phyloP scores from a whole-genome alignment of 148 eudicot genomes.

The Fagopyrum homotropicum region DNA sequence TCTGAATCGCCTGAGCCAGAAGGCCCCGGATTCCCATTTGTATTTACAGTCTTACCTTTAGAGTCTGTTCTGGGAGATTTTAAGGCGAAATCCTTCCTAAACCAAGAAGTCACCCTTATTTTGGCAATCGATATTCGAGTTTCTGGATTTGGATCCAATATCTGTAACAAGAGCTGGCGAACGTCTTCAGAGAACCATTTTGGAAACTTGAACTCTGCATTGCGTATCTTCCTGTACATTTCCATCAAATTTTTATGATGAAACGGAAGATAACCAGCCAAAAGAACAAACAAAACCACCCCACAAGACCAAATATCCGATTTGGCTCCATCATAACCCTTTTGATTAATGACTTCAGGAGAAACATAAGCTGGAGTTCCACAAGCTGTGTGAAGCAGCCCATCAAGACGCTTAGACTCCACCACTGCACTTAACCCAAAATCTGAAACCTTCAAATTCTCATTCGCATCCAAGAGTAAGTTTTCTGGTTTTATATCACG shows the following conservation, averaged over 20 bases:
- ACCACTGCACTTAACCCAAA: constrained; percentile 28
- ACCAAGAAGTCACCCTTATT: constrained; percentile 21
- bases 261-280: constrained; percentile 28
- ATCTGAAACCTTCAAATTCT: constrained; percentile 25
- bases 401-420: constrained; percentile 21
- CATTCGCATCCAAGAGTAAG: constrained; percentile 23
- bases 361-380: constrained; percentile 28
- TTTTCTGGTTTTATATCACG: constrained; percentile 26
- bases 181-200: constrained; percentile 18
- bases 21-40: constrained; percentile 17
- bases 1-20: constrained; percentile 14
- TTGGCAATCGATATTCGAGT: constrained; percentile 20
- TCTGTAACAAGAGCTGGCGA: constrained; percentile 17
- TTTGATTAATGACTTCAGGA: constrained; percentile 24
- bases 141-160: constrained; percentile 23
- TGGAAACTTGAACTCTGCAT: constrained; percentile 22
- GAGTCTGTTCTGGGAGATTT: constrained; percentile 7
- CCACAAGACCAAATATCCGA: constrained; percentile 31
- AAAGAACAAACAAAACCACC: constrained; percentile 22
- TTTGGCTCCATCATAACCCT: constrained; percentile 26
- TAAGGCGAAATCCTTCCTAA: constrained; percentile 14
- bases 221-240: constrained; percentile 20
- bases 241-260: constrained; percentile 23
- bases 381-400: constrained; percentile 28
- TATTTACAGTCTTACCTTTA: constrained; percentile 7